These are phyloP conservation scores for Cercophora sp. DNA, from an alignment of 495 filamentous ascomycete species.

Conservation along the genomic window DNA sequence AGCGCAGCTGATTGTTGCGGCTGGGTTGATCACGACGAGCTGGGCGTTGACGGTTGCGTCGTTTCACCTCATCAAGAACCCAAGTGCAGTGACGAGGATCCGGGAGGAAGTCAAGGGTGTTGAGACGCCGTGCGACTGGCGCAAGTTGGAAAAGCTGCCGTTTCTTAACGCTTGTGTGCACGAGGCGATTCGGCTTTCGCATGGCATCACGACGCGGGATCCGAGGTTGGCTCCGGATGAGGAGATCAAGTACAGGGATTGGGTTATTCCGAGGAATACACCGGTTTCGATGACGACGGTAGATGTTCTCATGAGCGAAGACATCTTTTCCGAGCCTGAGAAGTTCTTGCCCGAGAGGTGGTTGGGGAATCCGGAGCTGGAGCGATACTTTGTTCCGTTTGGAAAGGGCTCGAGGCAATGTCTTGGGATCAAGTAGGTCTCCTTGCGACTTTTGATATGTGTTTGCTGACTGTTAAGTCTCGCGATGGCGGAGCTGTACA, in stretches of 20 bases:
- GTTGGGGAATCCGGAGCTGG: conserved; percentile 36
- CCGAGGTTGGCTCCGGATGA: conserved; percentile 34
- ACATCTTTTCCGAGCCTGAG: conserved; percentile 44
- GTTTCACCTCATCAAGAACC: conserved; percentile 36
- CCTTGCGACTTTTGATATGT: too few relatives aligned
- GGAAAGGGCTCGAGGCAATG: conserved; percentile 45
- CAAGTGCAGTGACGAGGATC: conserved; percentile 22
- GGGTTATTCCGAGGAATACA: conserved; percentile 25
- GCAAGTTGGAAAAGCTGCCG: conserved; percentile 28
- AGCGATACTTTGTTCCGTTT: conserved; percentile 48
- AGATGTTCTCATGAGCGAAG: conserved; percentile 36
- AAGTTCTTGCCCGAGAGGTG: conserved; percentile 50
- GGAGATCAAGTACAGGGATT: conserved; percentile 24
- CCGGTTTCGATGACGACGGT: too few relatives aligned
- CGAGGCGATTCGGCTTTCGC: conserved; percentile 47
- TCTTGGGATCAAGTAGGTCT: conserved; percentile 45
- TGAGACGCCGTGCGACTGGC: background rate
- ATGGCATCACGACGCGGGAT: conserved; percentile 38
- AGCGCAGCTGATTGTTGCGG: conserved; percentile 33
- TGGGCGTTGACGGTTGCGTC: conserved; percentile 26
- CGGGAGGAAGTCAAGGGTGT: conserved; percentile 27
- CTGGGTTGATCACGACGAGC: conserved; percentile 43
- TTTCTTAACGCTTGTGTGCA: conserved; percentile 33
- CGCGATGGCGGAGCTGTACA: conserved; percentile 21
- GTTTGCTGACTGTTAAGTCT: conserved; percentile 16